Conservation (phyloP, 345 rosid genomes). For the Salix koriyanagi region DNA sequence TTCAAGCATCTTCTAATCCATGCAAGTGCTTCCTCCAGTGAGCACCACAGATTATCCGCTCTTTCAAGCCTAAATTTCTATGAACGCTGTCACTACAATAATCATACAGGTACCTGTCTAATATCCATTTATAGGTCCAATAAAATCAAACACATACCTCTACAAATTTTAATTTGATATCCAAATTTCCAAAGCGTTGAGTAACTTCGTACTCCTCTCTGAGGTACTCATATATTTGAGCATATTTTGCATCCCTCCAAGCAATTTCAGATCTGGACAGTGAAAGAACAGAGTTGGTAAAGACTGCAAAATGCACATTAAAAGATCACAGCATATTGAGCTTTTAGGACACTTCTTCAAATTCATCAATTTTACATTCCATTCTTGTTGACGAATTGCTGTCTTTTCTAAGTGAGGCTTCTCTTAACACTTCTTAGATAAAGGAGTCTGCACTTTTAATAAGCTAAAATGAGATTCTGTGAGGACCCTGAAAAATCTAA, state of each 20-base stretch:
- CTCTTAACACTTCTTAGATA: background rate
- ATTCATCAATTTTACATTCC: background rate
- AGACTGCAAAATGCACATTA: background rate
- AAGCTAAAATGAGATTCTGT: background rate
- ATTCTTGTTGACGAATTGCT: background rate
- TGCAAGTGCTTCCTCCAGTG: background rate
- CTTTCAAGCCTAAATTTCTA: background rate
- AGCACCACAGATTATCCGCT: background rate
- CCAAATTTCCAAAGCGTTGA: constrained; percentile 83
- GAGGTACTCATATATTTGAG: constrained; percentile 82
- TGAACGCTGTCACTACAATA: background rate
- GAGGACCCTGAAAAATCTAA: background rate
- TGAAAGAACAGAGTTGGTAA: constrained; percentile 6
- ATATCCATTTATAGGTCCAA: background rate
- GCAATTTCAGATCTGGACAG: constrained; percentile 83
- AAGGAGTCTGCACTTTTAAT: background rate
- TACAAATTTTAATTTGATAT: constrained; percentile 83
- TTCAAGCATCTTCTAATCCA: background rate
- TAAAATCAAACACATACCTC: constrained; percentile 46
- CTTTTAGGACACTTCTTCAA: background rate
- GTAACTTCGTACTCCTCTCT: constrained; percentile 90
- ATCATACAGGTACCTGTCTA: background rate
- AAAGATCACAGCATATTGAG: background rate
- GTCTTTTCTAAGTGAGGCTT: background rate
- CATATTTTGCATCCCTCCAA: constrained; percentile 93